These are phyloP conservation scores for Acanthamoeba sp. DNA, from an alignment of 208 protist genomes.

Conservation along the genomic window DNA sequence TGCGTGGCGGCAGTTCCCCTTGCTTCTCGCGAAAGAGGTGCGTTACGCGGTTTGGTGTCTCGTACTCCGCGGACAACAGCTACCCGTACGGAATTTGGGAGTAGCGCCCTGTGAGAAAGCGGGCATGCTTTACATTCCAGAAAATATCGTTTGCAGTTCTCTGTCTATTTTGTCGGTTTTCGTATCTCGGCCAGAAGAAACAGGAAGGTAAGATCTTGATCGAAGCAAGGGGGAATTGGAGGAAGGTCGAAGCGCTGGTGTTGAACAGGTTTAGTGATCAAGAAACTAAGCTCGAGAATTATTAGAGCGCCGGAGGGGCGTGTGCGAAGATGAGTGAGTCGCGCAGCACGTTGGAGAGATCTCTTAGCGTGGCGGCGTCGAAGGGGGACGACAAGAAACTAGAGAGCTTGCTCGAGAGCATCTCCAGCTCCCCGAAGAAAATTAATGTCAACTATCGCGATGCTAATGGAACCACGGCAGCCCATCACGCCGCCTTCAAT, in stretches of 20 bases:
- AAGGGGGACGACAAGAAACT: background rate
- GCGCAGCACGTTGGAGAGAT: conserved; percentile 13
- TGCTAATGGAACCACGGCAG: conserved; percentile 7
- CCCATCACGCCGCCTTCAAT: background rate
- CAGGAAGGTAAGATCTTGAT: background rate
- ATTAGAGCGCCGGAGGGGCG: no score
- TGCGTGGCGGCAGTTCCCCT: no score
- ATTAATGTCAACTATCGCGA: background rate
- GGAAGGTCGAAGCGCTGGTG: no score
- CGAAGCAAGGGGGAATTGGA: background rate
- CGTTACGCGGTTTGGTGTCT: no score
- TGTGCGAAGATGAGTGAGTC: background rate
- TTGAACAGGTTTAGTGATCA: no score
- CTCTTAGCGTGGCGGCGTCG: conserved; percentile 14
- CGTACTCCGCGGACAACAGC: background rate
- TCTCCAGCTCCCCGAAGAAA: background rate
- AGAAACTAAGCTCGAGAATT: no score
- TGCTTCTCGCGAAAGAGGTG: no score
- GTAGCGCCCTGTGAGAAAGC: background rate
- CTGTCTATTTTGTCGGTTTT: background rate
- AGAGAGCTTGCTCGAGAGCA: background rate
- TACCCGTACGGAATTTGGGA: background rate
- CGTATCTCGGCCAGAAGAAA: no score
- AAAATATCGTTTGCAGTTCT: background rate
- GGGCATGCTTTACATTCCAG: background rate